Base-by-base conservation (phyloP, 257 asterid genomes). In the Mitragyna speciosa region DNA sequence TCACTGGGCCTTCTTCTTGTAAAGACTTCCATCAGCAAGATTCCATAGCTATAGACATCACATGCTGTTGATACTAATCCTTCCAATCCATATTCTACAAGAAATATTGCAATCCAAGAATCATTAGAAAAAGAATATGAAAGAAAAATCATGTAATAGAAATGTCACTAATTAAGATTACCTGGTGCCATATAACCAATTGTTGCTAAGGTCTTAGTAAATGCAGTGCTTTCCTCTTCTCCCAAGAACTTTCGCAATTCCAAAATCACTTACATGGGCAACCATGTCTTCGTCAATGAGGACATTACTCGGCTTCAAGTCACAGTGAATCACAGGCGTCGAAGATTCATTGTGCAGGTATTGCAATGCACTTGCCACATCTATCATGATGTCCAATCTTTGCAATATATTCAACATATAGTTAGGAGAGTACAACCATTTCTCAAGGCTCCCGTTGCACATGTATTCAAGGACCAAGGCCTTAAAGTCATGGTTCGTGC, bases 201-300 rank as follows among this genome's bases (percentile, higher is more conserved):
- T 9, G 79, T 81, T 8, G 80, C 80, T 0, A 81, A 7, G 2
- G 80, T 75, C 8, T 19, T 69, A 1, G 84, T 81, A 20, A 51
- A 63, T 52, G 17, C 36, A 22, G 54, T 16, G 43, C 76, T 64
- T 15, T 80, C 71, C 24, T 73, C 83, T 33, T 36, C 12, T 5
- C 39, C 52, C 33, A 79, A 22, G 16, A 80, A 43, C n/a, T 5
- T 80, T 80, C 0, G 83, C 49, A 43, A 81, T 75, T 59, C 84
- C 84, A 22, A 81, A 80, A 75, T 81, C 84, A 28, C 76, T 81
- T 17, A 81, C 80, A 47, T 24, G 76, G 24, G 77, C 82, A 39
- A 49, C 16, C 71, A 78, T 22, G 39, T 54, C 30, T 70, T 81
- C 72, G 54, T 75, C 84, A 14, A 81, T 7, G 4, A 80, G 45